Conservation (phyloP, 441 rosid genomes). For the Erodium texanum region DNA sequence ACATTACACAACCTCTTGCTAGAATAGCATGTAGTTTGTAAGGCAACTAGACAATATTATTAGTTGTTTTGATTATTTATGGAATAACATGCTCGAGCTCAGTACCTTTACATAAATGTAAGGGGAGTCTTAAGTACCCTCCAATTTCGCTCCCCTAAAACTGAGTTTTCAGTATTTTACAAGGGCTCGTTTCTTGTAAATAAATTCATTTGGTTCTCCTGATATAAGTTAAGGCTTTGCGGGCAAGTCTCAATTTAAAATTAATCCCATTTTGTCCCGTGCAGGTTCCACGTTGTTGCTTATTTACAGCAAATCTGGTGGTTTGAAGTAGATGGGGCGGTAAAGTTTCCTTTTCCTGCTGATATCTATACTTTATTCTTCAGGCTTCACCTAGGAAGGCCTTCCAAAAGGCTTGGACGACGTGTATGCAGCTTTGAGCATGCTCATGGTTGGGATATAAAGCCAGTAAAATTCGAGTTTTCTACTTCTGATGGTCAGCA, state of each 20-base stretch:
- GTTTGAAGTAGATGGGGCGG: conserved; percentile 70
- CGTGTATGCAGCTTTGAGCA: conserved; percentile 45
- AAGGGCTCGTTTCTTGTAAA: not conserved
- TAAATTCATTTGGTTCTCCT: not conserved
- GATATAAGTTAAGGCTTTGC: not conserved
- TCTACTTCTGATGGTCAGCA: conserved; percentile 53
- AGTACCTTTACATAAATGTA: not conserved
- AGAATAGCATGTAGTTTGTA: not conserved
- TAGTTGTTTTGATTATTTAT: not conserved
- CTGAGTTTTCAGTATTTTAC: not conserved
- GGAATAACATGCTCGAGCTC: not conserved
- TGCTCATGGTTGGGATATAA: conserved; percentile 68
- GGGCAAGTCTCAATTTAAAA: not conserved
- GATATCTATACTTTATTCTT: conserved; percentile 68
- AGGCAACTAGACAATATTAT: not conserved
- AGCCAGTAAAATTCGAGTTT: conserved; percentile 56
- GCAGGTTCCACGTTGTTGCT: conserved; percentile 53
- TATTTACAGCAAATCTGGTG: conserved; percentile 85
- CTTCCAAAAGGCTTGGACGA: conserved; percentile 50
- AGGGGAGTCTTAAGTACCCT: not conserved
- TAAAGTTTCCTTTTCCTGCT: conserved; percentile 50
- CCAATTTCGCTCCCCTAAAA: not conserved
- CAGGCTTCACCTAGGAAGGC: conserved; percentile 56
- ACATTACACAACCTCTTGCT: not conserved
- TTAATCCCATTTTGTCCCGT: not conserved